Evolutionary conservation across 257 asterid genomes (phyloP).

Genomic region (Fraxinus americana): DNA sequence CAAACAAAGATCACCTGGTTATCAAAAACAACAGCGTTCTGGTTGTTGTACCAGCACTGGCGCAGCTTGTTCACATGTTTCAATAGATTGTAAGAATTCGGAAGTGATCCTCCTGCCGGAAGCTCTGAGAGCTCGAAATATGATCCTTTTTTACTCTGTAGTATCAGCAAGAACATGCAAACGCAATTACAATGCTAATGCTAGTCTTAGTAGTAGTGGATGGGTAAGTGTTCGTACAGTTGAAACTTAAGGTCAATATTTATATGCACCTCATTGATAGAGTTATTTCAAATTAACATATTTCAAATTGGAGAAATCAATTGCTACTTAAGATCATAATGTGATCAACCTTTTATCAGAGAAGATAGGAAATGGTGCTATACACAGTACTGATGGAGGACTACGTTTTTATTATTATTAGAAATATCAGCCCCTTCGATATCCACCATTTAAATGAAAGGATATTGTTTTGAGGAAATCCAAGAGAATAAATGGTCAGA

Average conservation of each 20-base stretch:
- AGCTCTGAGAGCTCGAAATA: slow-evolving; percentile 40
- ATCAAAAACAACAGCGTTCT: slow-evolving; percentile 60
- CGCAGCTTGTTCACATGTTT: slow-evolving; percentile 61
- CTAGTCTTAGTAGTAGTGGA: slow-evolving; percentile 3
- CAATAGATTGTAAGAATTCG: slow-evolving; percentile 38
- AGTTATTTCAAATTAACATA: background rate
- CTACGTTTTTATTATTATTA: too few species aligned
- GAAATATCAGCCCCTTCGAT: background rate
- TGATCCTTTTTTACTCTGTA: slow-evolving; percentile 44
- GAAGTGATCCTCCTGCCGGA: slow-evolving; percentile 38
- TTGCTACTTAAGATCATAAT: background rate
- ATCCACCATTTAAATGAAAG: background rate
- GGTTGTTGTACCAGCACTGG: slow-evolving; percentile 50
- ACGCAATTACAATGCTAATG: slow-evolving; percentile 4
- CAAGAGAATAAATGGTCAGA: background rate
- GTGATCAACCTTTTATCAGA: background rate
- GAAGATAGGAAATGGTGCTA: background rate
- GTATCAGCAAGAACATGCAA: slow-evolving; percentile 25
- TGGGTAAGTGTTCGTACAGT: background rate
- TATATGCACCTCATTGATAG: slow-evolving; percentile 14
- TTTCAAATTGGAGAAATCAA: background rate
- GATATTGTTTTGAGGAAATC: background rate
- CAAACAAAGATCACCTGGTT: slow-evolving; percentile 54
- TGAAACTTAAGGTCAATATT: slow-evolving; percentile 6
- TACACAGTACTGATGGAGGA: background rate